Evolutionary conservation across 352 stramenopile genomes (phyloP).

Genomic region (Globisporangium cystogenes): DNA sequence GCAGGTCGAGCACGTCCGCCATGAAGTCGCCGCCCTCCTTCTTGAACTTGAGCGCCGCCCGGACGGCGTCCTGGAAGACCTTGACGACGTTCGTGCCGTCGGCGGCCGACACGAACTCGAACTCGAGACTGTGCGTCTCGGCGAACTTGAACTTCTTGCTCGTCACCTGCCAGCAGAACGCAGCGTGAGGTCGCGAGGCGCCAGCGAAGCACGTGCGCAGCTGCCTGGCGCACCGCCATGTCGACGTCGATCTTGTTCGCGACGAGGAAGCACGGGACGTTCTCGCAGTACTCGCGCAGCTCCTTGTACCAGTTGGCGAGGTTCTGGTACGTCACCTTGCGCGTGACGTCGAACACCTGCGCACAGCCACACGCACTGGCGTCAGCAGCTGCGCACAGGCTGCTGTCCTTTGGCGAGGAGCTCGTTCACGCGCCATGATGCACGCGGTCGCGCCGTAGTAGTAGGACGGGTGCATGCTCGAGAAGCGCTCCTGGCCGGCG

Average conservation of each 20-base stretch:
- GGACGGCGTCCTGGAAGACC: slow-evolving; percentile 89
- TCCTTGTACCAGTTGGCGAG: slow-evolving; percentile 91
- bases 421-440: slow-evolving; percentile 55
- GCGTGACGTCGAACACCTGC: slow-evolving; percentile 93
- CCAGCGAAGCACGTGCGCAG: too few species aligned
- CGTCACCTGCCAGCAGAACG: slow-evolving; percentile 90
- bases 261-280: slow-evolving; percentile 91
- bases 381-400: neutral
- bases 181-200: too few species aligned
- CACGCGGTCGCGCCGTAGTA: slow-evolving; percentile 94
- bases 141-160: slow-evolving; percentile 96
- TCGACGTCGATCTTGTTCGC: slow-evolving; percentile 97
- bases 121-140: slow-evolving; percentile 90
- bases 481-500: slow-evolving; percentile 94
- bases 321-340: slow-evolving; percentile 94
- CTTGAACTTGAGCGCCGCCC: slow-evolving; percentile 85
- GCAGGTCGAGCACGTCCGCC: slow-evolving; percentile 87
- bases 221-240: slow-evolving; percentile 80
- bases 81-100: slow-evolving; percentile 96
- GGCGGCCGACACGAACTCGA: slow-evolving; percentile 93
- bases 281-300: slow-evolving; percentile 90
- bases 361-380: neutral
- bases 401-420: neutral
- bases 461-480: slow-evolving; percentile 94
- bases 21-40: slow-evolving; percentile 91